phyloP scores from a whole-genome alignment of 2,329 filamentous ascomycete genomes.

The Epichloe gansuensis region DNA sequence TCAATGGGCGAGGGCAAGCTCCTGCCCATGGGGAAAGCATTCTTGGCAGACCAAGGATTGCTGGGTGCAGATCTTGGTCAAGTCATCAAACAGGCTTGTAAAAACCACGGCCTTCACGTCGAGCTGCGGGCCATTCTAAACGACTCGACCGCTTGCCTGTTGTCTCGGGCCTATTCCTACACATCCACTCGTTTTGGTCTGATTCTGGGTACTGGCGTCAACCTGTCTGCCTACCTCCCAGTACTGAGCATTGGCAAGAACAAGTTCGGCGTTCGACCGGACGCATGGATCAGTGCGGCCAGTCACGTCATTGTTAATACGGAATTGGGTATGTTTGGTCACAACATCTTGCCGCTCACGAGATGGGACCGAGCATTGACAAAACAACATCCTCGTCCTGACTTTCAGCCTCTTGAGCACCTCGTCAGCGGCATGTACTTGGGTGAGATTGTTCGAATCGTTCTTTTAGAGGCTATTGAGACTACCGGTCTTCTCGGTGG shows the following conservation, averaged over 20 bases:
- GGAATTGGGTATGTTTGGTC: conserved; percentile 55
- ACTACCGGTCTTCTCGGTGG: conserved; percentile 43
- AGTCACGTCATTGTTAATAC: conserved; percentile 56
- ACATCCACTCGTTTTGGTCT: conserved; percentile 49
- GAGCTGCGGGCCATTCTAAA: conserved; percentile 51
- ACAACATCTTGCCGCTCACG: conserved; percentile 44
- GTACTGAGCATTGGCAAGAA: conserved; percentile 38
- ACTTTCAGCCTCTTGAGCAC: conserved; percentile 51
- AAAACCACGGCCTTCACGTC: conserved; percentile 37
- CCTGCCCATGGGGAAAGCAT: conserved; percentile 54
- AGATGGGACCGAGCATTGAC: conserved; percentile 47
- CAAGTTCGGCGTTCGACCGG: conserved; percentile 46
- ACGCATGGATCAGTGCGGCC: conserved; percentile 43
- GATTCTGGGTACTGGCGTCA: conserved; percentile 56
- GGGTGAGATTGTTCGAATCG: conserved; percentile 50
- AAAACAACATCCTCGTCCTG: conserved; percentile 39
- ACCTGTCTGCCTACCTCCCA: conserved; percentile 53
- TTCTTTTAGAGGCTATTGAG: conserved; percentile 46
- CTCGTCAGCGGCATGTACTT: conserved; percentile 55
- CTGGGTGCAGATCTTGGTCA: conserved; percentile 48
- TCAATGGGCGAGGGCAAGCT: conserved; percentile 48
- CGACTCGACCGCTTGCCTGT: conserved; percentile 53
- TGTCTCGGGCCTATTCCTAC: conserved; percentile 51
- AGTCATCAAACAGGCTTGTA: conserved; percentile 44
- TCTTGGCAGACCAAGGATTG: conserved; percentile 45